Percentiles rank a stretch among this genome's conserved stretches.
phyloP scores from a whole-genome alignment of 306 rosid genomes.

The Erythrophleum fordii region DNA sequence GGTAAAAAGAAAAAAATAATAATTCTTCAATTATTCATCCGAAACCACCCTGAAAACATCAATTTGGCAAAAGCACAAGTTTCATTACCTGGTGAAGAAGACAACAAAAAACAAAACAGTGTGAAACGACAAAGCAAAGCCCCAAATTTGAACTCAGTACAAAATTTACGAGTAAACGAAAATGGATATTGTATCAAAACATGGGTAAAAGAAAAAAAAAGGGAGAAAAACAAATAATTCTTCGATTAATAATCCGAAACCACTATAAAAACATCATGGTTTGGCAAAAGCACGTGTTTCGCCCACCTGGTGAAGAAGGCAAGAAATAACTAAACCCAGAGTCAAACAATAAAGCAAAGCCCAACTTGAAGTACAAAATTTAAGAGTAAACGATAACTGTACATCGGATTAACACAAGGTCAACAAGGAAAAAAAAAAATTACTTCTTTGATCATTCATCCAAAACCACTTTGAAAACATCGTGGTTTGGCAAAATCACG shows the following conservation, averaged over 20 bases:
- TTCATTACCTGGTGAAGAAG: not conserved
- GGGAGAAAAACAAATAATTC: not conserved
- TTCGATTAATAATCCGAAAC: not conserved
- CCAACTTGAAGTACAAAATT: not conserved
- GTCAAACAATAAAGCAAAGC: not conserved
- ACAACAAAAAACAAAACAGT: not conserved
- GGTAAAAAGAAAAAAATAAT: not conserved
- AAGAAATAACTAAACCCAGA: not conserved
- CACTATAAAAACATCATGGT: not conserved
- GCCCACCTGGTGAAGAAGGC: not conserved
- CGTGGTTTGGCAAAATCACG: not conserved
- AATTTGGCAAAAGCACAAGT: not conserved
- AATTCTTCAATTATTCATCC: not conserved
- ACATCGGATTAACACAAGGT: not conserved
- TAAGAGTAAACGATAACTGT: not conserved
- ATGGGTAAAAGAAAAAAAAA: not conserved
- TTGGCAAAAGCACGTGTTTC: not conserved
- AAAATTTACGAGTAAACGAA: not conserved
- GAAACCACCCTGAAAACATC: not conserved
- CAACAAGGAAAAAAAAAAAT: not conserved
- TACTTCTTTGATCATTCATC: not conserved
- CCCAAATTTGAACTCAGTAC: not conserved
- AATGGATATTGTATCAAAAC: conserved; percentile 9
- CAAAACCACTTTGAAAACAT: not conserved
- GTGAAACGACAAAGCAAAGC: not conserved